These are phyloP conservation scores for Hibiscus mutabilis DNA, from an alignment of 345 rosid genomes.

Conservation along the genomic window DNA sequence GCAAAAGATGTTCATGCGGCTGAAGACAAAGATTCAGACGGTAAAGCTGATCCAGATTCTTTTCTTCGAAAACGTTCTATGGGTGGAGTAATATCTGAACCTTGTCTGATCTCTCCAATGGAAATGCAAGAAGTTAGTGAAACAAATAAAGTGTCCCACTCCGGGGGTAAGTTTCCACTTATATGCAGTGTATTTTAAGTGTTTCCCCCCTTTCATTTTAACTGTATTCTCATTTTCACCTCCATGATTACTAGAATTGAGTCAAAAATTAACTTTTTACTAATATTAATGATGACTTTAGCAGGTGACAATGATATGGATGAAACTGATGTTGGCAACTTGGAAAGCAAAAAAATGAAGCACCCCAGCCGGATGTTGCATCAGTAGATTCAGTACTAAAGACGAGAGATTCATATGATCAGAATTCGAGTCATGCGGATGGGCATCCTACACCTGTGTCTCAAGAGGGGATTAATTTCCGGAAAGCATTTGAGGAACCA, in stretches of 20 bases:
- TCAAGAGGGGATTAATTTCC: background rate
- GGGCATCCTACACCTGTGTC: background rate
- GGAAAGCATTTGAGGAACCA: background rate
- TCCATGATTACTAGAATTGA: background rate
- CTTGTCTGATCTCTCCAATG: slow-evolving; percentile 13
- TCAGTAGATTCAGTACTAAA: slow-evolving; percentile 4
- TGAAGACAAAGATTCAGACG: slow-evolving; percentile 11
- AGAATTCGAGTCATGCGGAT: background rate
- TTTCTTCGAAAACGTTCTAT: background rate
- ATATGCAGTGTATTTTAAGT: background rate
- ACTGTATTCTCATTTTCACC: background rate
- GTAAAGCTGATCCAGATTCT: slow-evolving; percentile 16
- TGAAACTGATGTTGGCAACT: slow-evolving; percentile 2
- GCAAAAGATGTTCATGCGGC: slow-evolving; percentile 12
- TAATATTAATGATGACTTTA: slow-evolving; percentile 15
- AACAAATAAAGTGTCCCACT: slow-evolving; percentile 8
- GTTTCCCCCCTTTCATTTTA: background rate
- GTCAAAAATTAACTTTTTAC: slow-evolving; percentile 4
- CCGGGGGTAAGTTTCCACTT: slow-evolving; percentile 19
- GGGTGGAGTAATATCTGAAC: slow-evolving; percentile 17
- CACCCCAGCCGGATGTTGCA: slow-evolving; percentile 7
- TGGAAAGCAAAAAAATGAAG: slow-evolving; percentile 9
- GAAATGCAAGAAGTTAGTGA: slow-evolving; percentile 25
- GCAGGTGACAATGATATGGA: background rate
- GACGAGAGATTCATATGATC: no score